Evolutionary conservation across 192 early-diverging fungal species (phyloP), one percentile per base, ranked within the genome.

Genomic region (Coemansia sp.): DNA sequence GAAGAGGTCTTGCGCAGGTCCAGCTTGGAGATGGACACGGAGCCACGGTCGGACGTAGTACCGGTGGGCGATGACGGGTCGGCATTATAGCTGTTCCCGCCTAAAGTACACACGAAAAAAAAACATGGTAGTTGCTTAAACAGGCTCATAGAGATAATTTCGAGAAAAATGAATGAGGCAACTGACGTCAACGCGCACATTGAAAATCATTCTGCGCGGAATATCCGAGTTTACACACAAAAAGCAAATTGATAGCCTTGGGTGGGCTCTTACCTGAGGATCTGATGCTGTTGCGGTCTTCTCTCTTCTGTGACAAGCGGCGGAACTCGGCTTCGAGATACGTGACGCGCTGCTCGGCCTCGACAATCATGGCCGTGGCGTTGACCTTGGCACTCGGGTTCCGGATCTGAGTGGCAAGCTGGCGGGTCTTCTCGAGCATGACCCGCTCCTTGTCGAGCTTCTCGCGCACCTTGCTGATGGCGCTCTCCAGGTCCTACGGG

Each of bases 361-460:
- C 83, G 41, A 60, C 68, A 30, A 89, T 80, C 58, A 82, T 82
- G 36, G 71, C 75, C 61, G 95, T 87, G 56, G 91, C 93, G 60
- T 92, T 84, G 53, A 87, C 81, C 27, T 77, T 72, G 37, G 83
- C 83, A 50, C 80, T 86, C 21, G 64, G 70, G 76, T 93, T 90
- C 46, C 78, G 86, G 29, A 89, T 75, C 62, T 86, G 77, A 15
- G 80, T 72, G 11, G 83, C 80, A 81, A 94, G 80, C 54, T 85
- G 70, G 13, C 83, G 76, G 23, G 89, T 85, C 53, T 85, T 89
- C 36, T 85, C 81, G 49, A 86, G 82, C 70, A 83, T 82, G 56
- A 82, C 86, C 38, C 80, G 62, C 78, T 93, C 90, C 34, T 80
- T 82, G 35, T 85, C 79, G 50, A 91, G 83, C 63, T 87, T 90